Base-by-base conservation (phyloP, 768 basidiomycete species). In the Agaricus subrufescens region DNA sequence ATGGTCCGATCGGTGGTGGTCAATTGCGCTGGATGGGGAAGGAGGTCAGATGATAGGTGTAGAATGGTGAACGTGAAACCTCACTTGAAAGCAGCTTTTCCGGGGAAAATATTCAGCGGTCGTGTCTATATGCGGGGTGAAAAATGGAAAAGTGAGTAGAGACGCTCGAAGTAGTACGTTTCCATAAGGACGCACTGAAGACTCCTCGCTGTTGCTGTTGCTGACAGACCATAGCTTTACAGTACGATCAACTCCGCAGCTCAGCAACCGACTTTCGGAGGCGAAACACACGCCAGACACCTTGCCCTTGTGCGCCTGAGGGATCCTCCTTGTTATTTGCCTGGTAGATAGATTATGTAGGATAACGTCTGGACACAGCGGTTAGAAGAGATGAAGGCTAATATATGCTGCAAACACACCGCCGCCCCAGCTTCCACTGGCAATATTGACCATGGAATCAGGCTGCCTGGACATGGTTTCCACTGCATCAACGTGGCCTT, bases 361-460 rank as follows among this genome's bases (percentile, higher is more conserved):
- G 52, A 97, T 84, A 37, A 99, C 78, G 44, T 90, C 94, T 95
- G 56, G 38, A 31, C 14, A 23, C 44, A 46, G 34, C 14, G 29
- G 19, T 37, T 34, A 34, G 34, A 19, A 27, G 23, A 27, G 23
- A n/a, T 12, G 26, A n/a, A n/a, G 31, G 47, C 14, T 9, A 46
- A 19, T 4, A 38, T 12, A 6, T 46, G 31, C 34, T 40, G 31
- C 23, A 61, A 59, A 80, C 85, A 67, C 60, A 93, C 91, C 91
- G 74, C 97, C 97, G 68, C 98, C 94, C 81, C 95, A 98, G 62
- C 91, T 91, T 23, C 91, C 95, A 65, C 93, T 96, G 0, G 91
- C 95, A 19, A 98, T 79, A 27, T 85, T 78, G 15, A 84, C 85
- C 25, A 97, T 73, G 1, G 88, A 83, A 15, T 85, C 83, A 19